Evolutionary conservation across 1,284 basidiomycete species (phyloP).

Genomic region (Moesziomyces aphidis): DNA sequence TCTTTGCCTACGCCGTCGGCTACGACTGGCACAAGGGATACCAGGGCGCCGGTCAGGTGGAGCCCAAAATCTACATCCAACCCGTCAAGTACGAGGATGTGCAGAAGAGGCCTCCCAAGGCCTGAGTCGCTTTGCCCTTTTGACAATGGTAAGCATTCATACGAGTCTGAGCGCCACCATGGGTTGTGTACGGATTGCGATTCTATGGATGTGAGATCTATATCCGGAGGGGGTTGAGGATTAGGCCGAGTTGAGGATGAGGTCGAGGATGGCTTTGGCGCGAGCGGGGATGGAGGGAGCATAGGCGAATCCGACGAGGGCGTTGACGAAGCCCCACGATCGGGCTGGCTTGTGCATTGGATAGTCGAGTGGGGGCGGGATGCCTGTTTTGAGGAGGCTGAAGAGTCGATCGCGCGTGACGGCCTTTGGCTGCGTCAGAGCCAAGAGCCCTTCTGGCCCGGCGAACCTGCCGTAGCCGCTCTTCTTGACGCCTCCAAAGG

Average conservation of each 20-base stretch:
- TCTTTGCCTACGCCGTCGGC: slow-evolving; percentile 65
- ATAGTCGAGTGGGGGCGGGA: slow-evolving; percentile 73
- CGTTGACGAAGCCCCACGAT: slow-evolving; percentile 38
- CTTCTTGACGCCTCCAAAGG: slow-evolving; percentile 88
- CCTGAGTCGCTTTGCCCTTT: background rate
- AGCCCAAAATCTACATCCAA: slow-evolving; percentile 60
- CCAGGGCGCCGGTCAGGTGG: slow-evolving; percentile 48
- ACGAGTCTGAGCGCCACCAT: background rate
- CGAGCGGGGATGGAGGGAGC: slow-evolving; percentile 6
- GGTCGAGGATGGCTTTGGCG: slow-evolving; percentile 9
- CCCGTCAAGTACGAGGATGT: slow-evolving; percentile 61
- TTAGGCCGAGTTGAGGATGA: slow-evolving; percentile 20
- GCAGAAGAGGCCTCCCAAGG: slow-evolving; percentile 60
- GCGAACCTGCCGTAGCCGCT: slow-evolving; percentile 54
- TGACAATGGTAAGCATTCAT: background rate
- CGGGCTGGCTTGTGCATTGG: slow-evolving; percentile 47
- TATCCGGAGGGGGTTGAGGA: background rate
- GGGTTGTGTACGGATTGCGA: background rate
- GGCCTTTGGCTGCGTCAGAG: slow-evolving; percentile 86
- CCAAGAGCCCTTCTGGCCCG: slow-evolving; percentile 89
- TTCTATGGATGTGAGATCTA: background rate
- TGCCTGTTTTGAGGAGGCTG: slow-evolving; percentile 81
- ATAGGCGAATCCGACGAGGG: slow-evolving; percentile 31
- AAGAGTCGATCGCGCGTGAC: slow-evolving; percentile 88
- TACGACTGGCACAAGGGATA: slow-evolving; percentile 68